Percentiles rank a stretch among this genome's conserved stretches.
Conservation (phyloP, 768 basidiomycete species). For the Rhodocollybia butyracea region DNA sequence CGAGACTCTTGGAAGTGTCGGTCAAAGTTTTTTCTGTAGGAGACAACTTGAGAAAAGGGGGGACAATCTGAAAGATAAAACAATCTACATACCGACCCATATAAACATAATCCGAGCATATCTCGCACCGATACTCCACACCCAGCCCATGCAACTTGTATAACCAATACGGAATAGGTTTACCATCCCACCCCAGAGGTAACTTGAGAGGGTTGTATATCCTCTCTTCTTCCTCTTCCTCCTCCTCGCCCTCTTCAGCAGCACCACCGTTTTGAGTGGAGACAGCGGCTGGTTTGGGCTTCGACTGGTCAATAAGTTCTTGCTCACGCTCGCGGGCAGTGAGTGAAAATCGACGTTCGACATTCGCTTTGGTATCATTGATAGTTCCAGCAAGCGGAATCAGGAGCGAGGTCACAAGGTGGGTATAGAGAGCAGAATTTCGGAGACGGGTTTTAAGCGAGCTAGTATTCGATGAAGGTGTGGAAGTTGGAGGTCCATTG, state of each 20-base stretch:
- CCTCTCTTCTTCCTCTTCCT: conserved; percentile 93
- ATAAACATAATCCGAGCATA: conserved; percentile 94
- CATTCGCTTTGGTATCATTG: conserved; percentile 91
- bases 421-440: conserved; percentile 67
- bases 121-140: conserved; percentile 97
- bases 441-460: conserved; percentile 45
- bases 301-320: conserved; percentile 73
- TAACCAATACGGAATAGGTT: conserved; percentile 98
- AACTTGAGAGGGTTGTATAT: conserved; percentile 98
- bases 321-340: conserved; percentile 98
- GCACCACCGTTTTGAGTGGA: conserved; percentile 18
- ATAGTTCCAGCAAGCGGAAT: conserved; percentile 59
- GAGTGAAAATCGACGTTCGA: conserved; percentile 93
- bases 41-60: conserved; percentile 9
- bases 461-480: conserved; percentile 28
- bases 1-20: conserved; percentile 96
- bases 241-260: conserved; percentile 49
- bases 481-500: conserved; percentile 45
- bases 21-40: conserved; percentile 86
- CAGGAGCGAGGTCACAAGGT: conserved; percentile 68
- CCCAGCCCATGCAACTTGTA: conserved; percentile 98
- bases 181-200: conserved; percentile 97
- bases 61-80: conserved; percentile 2
- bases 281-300: conserved; percentile 36
- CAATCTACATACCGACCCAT: conserved; percentile 77